Evolutionary conservation across 2,329 filamentous ascomycete genomes (phyloP).

Genomic region (Drechslerella stenobrocha): DNA sequence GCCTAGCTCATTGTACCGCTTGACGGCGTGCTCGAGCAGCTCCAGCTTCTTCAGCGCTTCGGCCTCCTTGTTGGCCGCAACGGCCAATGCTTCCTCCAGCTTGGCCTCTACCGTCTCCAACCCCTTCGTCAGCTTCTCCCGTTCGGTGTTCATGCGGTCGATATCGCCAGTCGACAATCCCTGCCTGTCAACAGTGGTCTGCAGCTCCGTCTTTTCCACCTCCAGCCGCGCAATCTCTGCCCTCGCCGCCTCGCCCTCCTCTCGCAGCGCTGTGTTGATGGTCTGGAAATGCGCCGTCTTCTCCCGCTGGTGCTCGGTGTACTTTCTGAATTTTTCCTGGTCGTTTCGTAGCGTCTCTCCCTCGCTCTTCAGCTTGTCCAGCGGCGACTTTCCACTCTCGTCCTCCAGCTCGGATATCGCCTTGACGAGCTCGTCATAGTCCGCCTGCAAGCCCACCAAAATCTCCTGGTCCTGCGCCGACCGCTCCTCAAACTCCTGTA

Average conservation of each 20-base stretch:
- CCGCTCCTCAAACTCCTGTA: constrained; percentile 77
- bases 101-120: constrained; percentile 75
- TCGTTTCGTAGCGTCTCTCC: constrained; percentile 95
- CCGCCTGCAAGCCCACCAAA: constrained; percentile 79
- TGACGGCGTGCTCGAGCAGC: constrained; percentile 85
- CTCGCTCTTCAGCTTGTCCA: constrained; percentile 72
- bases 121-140: constrained; percentile 86
- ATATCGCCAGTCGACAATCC: constrained; percentile 98
- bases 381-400: constrained; percentile 76
- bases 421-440: constrained; percentile 76
- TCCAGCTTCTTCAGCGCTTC: constrained; percentile 85
- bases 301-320: constrained; percentile 80
- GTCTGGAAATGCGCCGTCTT: constrained; percentile 87
- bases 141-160: constrained; percentile 95
- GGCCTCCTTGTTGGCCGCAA: constrained; percentile 82
- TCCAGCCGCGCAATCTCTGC: constrained; percentile 77
- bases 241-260: constrained; percentile 78
- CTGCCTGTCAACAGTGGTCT: constrained; percentile 84
- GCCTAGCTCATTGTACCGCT: constrained; percentile 88
- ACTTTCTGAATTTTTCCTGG: constrained; percentile 90
- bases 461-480: constrained; percentile 85
- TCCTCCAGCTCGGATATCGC: constrained; percentile 91
- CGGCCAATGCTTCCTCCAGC: constrained; percentile 69
- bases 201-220: constrained; percentile 75
- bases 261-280: constrained; percentile 77